These are phyloP conservation scores for Phytophthora cactorum DNA, from an alignment of 352 stramenopile species.

Conservation along the genomic window DNA sequence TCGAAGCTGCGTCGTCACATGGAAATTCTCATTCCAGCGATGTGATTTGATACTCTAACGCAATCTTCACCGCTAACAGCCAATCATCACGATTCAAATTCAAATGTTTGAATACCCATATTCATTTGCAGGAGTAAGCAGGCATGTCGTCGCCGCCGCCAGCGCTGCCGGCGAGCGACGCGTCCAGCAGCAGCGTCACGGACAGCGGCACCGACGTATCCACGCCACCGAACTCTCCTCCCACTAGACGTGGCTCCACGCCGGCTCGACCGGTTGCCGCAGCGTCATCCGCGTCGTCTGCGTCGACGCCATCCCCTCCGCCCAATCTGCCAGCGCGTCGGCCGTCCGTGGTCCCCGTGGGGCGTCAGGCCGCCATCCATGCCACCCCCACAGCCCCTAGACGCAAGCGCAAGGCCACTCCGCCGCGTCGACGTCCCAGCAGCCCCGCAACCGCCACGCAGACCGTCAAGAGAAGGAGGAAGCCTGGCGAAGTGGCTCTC, in stretches of 20 bases:
- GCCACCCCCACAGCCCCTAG: constrained; percentile 41
- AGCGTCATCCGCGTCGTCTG: constrained; percentile 17
- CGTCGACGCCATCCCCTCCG: constrained; percentile 37
- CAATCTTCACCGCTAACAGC: background rate
- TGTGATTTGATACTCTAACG: background rate
- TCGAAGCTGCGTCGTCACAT: too few relatives aligned
- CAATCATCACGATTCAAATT: constrained; percentile 9
- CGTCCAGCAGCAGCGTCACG: constrained; percentile 42
- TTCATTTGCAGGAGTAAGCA: background rate
- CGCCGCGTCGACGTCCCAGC: constrained; percentile 26
- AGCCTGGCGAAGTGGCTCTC: constrained; percentile 84
- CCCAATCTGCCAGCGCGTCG: constrained; percentile 34
- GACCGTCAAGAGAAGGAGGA: constrained; percentile 56
- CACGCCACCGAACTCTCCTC: constrained; percentile 31
- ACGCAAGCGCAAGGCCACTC: constrained; percentile 42
- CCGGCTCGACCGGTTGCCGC: constrained; percentile 5
- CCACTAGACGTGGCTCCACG: constrained; percentile 20
- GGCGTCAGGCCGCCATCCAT: constrained; percentile 49
- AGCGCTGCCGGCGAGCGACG: constrained; percentile 23
- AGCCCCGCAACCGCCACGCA: constrained; percentile 18
- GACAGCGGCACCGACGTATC: constrained; percentile 39
- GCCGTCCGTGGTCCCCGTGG: constrained; percentile 41
- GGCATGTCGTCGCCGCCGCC: constrained; percentile 25
- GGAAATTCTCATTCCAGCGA: background rate
- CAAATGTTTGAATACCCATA: constrained; percentile 16